Percentiles rank a stretch among this genome's conserved stretches.
These are phyloP conservation scores for Brassica incana DNA, from an alignment of 345 rosid species.

Conservation along the genomic window DNA sequence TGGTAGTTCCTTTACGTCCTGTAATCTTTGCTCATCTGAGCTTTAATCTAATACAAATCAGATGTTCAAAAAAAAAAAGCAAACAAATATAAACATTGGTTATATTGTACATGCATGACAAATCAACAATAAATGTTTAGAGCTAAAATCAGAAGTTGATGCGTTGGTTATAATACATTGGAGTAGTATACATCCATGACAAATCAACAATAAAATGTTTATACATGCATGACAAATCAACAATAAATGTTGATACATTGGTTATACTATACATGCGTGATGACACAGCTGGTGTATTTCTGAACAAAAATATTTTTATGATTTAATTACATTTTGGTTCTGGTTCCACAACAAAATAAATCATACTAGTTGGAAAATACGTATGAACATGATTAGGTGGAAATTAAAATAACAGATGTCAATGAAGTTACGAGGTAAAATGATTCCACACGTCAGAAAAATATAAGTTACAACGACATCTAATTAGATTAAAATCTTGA, in stretches of 20 bases:
- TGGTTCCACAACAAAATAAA: neutral
- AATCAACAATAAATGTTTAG: neutral
- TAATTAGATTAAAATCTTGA: neutral
- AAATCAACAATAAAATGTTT: too few relatives aligned
- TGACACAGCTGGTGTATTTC: neutral
- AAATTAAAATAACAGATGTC: neutral
- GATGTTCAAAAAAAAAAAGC: too few relatives aligned
- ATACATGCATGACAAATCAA: neutral
- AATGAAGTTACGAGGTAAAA: constrained; percentile 1
- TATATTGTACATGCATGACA: neutral
- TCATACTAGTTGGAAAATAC: neutral
- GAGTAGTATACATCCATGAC: neutral
- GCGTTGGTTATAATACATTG: too few relatives aligned
- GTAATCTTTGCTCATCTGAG: too few relatives aligned
- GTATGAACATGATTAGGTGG: neutral
- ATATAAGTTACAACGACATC: neutral
- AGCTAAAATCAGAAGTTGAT: neutral
- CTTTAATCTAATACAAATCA: too few relatives aligned
- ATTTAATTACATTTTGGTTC: neutral
- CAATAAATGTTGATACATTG: neutral
- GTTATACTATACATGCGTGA: too few relatives aligned
- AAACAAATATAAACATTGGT: neutral
- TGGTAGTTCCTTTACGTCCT: too few relatives aligned
- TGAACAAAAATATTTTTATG: neutral
- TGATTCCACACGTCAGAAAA: neutral